Evolutionary conservation across 805 yeast genomes (phyloP), one percentile per base, ranked within the genome.

Genomic region (Candida maesae): DNA sequence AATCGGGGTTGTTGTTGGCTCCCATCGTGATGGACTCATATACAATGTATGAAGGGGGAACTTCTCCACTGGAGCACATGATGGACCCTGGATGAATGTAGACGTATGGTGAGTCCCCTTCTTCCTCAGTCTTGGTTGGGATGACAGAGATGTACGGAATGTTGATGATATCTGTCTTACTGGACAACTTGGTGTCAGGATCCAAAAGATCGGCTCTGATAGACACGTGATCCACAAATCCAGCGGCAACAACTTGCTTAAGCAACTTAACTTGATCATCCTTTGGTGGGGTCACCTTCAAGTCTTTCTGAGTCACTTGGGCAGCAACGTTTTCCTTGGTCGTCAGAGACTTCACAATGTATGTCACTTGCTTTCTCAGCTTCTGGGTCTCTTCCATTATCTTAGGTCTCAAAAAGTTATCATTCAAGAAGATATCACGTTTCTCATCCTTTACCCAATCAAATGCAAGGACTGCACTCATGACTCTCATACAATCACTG

Each of bases 161-260:
- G 42, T 70, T 75, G 39, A 70, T 73, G 29, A 82, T 70, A 31
- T 65, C 68, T 5, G 82, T 67, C 38, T 73, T 79, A 46, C 82
- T 83, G 2, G 82, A 67, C 4, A 82, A 62, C 35, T 63, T 68
- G 7, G 78, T 69, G 15, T 84, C 95, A 1, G 79, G 68, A 15
- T 85, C 79, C 6, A 79, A 64, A 24, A 79, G 51, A 55, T 90
- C 97, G 1, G 87, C 90, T 46, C 98, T 71, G 13, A 87, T 75
- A 2, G 95, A 95, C 17, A 91, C 74, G 57, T 86, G 95, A 60
- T 93, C 99, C 29, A 93, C 72, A 54, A 85, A 93, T 0, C 98
- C 99, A 0, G 97, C 82, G 6, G 96, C 77, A 4, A 91, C 70
- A 79, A 93, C 90, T 63, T 93, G 99, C 56, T 88, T 90, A 47